phyloP scores from a whole-genome alignment of 2,329 filamentous ascomycete genomes.

The Fusarium oligoseptatum region DNA sequence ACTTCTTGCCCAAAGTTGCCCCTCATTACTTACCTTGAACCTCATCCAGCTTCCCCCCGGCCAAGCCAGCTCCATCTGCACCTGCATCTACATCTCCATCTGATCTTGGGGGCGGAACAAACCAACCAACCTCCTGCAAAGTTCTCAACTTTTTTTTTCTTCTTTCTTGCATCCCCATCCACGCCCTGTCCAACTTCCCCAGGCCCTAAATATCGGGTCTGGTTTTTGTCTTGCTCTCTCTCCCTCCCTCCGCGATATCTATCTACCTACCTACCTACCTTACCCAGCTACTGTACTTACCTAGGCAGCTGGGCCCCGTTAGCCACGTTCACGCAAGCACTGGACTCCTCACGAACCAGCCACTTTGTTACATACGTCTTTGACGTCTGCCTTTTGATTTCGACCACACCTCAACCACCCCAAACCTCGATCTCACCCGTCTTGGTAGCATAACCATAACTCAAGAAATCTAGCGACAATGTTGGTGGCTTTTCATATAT shows the following conservation, averaged over 20 bases:
- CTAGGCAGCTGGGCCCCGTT: constrained; percentile 12
- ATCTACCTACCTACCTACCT: constrained; percentile 6
- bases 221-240: neutral
- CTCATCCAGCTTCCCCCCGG: constrained; percentile 15
- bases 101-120: constrained; percentile 18
- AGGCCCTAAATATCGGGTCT: neutral
- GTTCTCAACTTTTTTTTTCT: constrained; percentile 1
- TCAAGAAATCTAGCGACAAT: constrained; percentile 28
- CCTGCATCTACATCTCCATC: constrained; percentile 33
- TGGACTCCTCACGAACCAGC: constrained; percentile 26
- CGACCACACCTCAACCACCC: neutral
- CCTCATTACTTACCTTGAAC: constrained; percentile 33
- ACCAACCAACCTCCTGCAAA: constrained; percentile 29
- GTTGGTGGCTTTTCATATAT: constrained; percentile 29
- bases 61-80: constrained; percentile 14
- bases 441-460: neutral
- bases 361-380: constrained; percentile 20
- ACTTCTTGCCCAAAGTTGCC: constrained; percentile 25
- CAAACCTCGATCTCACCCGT: neutral
- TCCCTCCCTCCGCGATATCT: constrained; percentile 12
- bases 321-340: constrained; percentile 10
- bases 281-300: constrained; percentile 12
- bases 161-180: neutral
- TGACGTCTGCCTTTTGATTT: constrained; percentile 14
- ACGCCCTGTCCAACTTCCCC: neutral